Percentiles rank a stretch among this genome's conserved stretches.
Evolutionary conservation across 2,329 filamentous ascomycete species (phyloP).

Genomic region (Talaromyces verruculosus): DNA sequence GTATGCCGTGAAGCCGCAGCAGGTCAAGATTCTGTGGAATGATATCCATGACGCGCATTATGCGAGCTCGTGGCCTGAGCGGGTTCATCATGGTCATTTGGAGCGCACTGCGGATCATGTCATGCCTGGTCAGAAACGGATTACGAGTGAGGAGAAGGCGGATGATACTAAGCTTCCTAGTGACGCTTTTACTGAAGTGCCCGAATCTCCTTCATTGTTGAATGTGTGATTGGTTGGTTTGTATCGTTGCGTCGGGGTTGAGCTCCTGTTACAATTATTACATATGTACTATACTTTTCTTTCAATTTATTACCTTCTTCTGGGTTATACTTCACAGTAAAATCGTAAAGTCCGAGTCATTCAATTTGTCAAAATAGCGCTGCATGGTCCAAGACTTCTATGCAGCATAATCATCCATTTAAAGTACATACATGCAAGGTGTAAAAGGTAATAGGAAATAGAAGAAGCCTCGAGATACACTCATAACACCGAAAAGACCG

Average conservation of each 20-base stretch:
- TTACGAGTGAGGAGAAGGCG: slow-evolving; percentile 12
- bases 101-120: slow-evolving; percentile 38
- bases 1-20: slow-evolving; percentile 30
- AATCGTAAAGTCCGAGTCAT: not conserved
- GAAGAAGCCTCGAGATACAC: not conserved
- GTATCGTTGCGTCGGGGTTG: not conserved
- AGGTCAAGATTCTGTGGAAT: slow-evolving; percentile 49
- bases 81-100: slow-evolving; percentile 45
- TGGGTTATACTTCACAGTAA: no score
- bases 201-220: not conserved
- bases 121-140: slow-evolving; percentile 34
- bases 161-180: slow-evolving; percentile 29
- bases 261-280: slow-evolving; percentile 21
- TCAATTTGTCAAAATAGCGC: slow-evolving; percentile 9
- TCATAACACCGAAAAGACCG: not conserved
- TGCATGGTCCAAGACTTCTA: not conserved
- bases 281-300: slow-evolving; percentile 21
- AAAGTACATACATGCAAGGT: slow-evolving; percentile 18
- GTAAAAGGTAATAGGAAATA: not conserved
- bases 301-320: not conserved
- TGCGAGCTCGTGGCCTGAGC: slow-evolving; percentile 45
- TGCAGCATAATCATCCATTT: slow-evolving; percentile 10
- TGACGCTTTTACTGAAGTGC: slow-evolving; percentile 21
- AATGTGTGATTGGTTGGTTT: not conserved
- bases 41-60: slow-evolving; percentile 46